phyloP scores from a whole-genome alignment of 163 green algal genomes.

The Prototheca wickerhamii region DNA sequence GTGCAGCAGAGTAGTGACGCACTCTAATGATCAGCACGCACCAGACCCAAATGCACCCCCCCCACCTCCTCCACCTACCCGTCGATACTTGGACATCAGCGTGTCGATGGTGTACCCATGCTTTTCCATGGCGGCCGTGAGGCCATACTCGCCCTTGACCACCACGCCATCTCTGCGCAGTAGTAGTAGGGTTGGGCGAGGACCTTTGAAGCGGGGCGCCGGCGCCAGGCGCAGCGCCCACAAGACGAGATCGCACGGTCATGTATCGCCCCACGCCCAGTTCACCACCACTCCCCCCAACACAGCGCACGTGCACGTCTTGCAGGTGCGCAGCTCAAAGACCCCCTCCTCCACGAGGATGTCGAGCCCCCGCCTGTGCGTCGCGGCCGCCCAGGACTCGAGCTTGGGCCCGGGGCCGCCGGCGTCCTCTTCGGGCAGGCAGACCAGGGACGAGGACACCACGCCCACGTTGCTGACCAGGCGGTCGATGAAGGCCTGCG shows the following conservation, averaged over 20 bases:
- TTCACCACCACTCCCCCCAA: not conserved
- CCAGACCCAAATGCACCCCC: not conserved
- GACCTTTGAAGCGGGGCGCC: too few relatives aligned
- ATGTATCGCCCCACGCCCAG: not conserved
- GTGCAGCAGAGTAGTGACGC: too few relatives aligned
- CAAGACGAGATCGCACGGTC: too few relatives aligned
- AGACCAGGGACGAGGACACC: constrained; percentile 58
- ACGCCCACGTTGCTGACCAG: constrained; percentile 30
- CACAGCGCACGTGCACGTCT: constrained; percentile 36
- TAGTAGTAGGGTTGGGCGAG: not conserved
- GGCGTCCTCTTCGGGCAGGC: constrained; percentile 49
- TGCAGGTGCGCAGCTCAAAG: constrained; percentile 48
- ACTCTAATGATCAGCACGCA: not conserved
- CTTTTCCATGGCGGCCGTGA: constrained; percentile 45
- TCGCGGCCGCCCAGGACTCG: constrained; percentile 68
- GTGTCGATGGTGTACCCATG: constrained; percentile 60
- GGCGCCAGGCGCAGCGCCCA: too few relatives aligned
- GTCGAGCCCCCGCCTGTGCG: constrained; percentile 46
- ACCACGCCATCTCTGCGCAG: constrained; percentile 35
- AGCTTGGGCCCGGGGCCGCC: constrained; percentile 54
- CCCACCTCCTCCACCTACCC: not conserved
- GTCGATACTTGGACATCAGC: constrained; percentile 56
- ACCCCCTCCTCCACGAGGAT: constrained; percentile 29
- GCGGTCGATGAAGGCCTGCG: constrained; percentile 43
- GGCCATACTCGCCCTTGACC: constrained; percentile 64